These are phyloP conservation scores for Tylopilus sp. DNA, from an alignment of 768 basidiomycete genomes.

Conservation along the genomic window DNA sequence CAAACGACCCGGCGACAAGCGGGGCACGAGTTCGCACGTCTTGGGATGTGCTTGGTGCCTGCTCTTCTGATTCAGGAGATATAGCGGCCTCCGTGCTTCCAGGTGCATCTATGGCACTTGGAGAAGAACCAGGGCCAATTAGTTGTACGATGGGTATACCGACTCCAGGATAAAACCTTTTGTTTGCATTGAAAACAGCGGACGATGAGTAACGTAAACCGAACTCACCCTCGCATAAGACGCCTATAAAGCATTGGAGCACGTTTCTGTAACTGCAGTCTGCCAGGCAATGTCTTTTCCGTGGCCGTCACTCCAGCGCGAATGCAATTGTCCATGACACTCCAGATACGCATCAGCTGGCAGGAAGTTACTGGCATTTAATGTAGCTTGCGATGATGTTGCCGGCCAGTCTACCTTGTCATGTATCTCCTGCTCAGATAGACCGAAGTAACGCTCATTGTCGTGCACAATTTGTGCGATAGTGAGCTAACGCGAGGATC, in stretches of 20 bases:
- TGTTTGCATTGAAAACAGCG: not conserved
- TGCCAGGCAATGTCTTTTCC: constrained; percentile 83
- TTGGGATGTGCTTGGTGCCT: constrained; percentile 1
- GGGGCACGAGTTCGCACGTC: constrained; percentile 25
- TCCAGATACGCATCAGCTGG: constrained; percentile 75
- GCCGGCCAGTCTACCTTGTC: constrained; percentile 47
- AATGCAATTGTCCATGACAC: constrained; percentile 92
- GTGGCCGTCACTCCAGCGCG: constrained; percentile 76
- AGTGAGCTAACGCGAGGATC: constrained; percentile 58
- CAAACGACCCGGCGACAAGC: constrained; percentile 68
- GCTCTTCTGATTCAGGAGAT: constrained; percentile 1
- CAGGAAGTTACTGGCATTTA: not conserved
- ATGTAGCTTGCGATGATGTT: not conserved
- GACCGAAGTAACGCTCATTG: constrained; percentile 82
- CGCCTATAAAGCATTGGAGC: constrained; percentile 88
- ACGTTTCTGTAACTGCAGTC: constrained; percentile 70
- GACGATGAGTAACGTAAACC: not conserved
- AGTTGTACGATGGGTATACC: constrained; percentile 34
- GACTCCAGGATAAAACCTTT: constrained; percentile 52
- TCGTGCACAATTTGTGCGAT: constrained; percentile 93
- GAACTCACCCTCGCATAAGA: constrained; percentile 78
- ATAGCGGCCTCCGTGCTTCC: not conserved
- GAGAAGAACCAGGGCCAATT: constrained; percentile 30
- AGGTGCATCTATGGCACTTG: constrained; percentile 24
- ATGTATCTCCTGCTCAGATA: constrained; percentile 71